Percentiles rank a stretch among this genome's conserved stretches.
Conservation (phyloP, 148 eudicot genomes). For the Camellia granthamiana region DNA sequence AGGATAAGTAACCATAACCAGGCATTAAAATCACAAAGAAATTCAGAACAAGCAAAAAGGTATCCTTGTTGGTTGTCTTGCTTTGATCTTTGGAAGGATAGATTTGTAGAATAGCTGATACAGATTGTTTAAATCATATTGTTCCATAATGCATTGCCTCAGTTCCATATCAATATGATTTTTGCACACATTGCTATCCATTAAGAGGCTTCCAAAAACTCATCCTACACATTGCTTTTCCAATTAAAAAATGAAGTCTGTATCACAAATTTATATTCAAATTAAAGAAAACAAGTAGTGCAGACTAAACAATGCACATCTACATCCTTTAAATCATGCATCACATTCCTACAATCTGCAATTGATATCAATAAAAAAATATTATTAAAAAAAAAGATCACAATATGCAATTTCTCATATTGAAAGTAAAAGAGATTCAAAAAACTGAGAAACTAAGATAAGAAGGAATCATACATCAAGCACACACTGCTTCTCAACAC, state of each 20-base stretch:
- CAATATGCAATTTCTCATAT: neutral
- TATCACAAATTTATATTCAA: no score
- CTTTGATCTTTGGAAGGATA: neutral
- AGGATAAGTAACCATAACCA: no score
- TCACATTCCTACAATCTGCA: neutral
- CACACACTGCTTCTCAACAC: conserved; percentile 91
- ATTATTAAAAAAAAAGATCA: neutral
- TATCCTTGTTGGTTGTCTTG: neutral
- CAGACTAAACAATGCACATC: no score
- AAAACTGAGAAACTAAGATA: neutral
- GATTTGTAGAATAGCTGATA: neutral
- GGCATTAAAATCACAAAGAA: no score
- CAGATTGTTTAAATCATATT: neutral
- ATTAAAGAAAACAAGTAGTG: no score
- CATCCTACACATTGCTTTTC: no score
- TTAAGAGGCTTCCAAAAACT: no score
- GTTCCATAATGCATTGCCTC: neutral
- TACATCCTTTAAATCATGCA: conserved; percentile 6
- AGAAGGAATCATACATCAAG: conserved; percentile 58
- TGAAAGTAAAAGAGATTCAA: neutral
- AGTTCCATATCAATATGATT: neutral
- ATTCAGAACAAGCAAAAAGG: neutral
- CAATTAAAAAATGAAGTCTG: no score
- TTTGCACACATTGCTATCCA: neutral
- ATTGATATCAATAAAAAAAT: neutral